phyloP scores from a whole-genome alignment of 768 basidiomycete genomes.

The Russula ochroleuca region DNA sequence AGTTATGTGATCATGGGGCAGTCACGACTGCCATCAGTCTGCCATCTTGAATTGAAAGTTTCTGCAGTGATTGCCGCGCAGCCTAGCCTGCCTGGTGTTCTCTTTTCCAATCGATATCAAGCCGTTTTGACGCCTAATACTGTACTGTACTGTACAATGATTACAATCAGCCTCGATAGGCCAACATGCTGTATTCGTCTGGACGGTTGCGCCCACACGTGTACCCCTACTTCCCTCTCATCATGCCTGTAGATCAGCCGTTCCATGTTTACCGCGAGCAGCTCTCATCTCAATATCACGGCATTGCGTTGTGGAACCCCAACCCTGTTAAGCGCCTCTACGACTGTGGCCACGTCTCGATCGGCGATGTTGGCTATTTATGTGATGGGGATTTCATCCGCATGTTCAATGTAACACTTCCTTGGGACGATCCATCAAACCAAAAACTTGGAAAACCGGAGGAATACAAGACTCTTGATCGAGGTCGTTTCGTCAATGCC shows the following conservation, averaged over 20 bases:
- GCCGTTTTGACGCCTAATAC: too few species aligned
- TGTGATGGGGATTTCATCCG: conserved; percentile 23
- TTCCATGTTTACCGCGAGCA: conserved; percentile 18
- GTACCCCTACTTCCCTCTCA: background rate
- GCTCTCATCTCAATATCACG: conserved; percentile 11
- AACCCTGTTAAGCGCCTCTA: conserved; percentile 18
- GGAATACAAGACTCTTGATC: background rate
- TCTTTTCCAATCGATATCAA: too few species aligned
- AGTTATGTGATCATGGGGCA: too few species aligned
- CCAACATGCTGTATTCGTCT: too few species aligned
- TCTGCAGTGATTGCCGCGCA: too few species aligned
- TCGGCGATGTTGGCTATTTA: conserved; percentile 28
- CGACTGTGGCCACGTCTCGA: conserved; percentile 5
- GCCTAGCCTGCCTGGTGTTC: too few species aligned
- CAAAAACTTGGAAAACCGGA: background rate
- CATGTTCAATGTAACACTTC: conserved; percentile 24
- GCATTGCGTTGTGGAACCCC: conserved; percentile 25
- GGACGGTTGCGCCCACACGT: too few species aligned
- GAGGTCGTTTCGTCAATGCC: background rate
- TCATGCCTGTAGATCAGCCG: background rate
- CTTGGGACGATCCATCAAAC: background rate
- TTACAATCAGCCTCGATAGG: too few species aligned
- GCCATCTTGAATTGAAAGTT: too few species aligned
- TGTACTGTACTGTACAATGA: too few species aligned
- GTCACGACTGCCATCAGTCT: too few species aligned